Base-by-base conservation (phyloP, 768 basidiomycete genomes). In the Steccherinum ochraceum region DNA sequence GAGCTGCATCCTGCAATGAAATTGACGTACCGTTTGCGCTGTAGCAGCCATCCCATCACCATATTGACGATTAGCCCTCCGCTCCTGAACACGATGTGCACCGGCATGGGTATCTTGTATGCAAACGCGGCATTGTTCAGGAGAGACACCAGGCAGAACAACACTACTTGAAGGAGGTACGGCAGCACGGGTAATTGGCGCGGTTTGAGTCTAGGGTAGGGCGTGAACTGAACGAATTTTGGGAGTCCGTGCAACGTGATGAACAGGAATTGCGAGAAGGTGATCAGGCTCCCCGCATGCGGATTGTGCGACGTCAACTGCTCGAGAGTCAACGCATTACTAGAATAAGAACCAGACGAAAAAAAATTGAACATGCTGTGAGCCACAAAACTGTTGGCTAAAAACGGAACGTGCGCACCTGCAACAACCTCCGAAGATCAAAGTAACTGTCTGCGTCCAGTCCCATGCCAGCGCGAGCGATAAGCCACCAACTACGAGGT, bases 1-100 rank as follows among this genome's bases (percentile, higher is more conserved):
- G n/a, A n/a, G n/a, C n/a, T n/a, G n/a, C 30, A n/a, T 21, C 24
- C 23, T 21, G 35, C 5, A 43, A 43, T 30, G 18, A 5, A 13
- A 19, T 7, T 35, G 40, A 66, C 80, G 49, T 53, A 86, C 81
- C 75, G 76, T 65, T 84, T 88, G 2, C 78, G 74, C 1, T 70
- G 76, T 16, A 91, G 53, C 2, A 86, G 49, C 75, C 81, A 85
- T 1, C 91, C 92, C 46, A 93, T 74, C 12, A 86, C 24, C 81
- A 97, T 85, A 58, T 84, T 92, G 24, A 93, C 73, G 25, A 91
- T 79, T 49, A 95, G 71, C 0, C 93, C 93, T 0, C 89, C 93
- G 57, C 89, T 91, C 40, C 93, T 78, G 62, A 95, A 95, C 53
- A 97, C 87, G 64, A 97, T 95, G 67, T 97, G 93, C 1, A 97